A percentile compares a stretch with the other conserved stretches of the same genome.
Conservation (phyloP, 805 yeast species). For the Kuraishia capsulata region DNA sequence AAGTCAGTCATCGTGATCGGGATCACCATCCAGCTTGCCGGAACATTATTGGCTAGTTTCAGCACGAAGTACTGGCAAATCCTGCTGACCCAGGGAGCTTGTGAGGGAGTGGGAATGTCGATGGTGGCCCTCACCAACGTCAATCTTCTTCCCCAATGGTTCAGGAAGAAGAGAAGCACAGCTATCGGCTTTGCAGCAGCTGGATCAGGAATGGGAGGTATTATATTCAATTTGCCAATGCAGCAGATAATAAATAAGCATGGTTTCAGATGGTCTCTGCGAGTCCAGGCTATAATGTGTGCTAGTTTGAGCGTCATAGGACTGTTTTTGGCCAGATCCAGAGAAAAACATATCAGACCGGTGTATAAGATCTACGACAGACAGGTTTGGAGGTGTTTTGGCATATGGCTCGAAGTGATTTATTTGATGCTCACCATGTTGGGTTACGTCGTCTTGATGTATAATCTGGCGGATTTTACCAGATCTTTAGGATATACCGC, state of each 20-base stretch:
- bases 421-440: conserved; percentile 40
- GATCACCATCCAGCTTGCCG: conserved; percentile 38
- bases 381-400: conserved; percentile 26
- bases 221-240: conserved; percentile 38
- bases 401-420: conserved; percentile 30
- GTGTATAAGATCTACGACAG: conserved; percentile 31
- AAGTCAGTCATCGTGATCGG: conserved; percentile 38
- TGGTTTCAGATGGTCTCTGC: conserved; percentile 39
- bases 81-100: conserved; percentile 57
- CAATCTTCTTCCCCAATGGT: conserved; percentile 62
- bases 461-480: conserved; percentile 52
- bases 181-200: conserved; percentile 38
- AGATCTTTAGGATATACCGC: conserved; percentile 48
- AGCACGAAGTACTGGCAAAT: conserved; percentile 56
- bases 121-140: conserved; percentile 50
- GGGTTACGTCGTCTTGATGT: conserved; percentile 53
- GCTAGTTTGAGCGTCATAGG: conserved; percentile 24
- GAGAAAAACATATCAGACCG: conserved; percentile 26
- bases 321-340: conserved; percentile 24
- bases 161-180: conserved; percentile 50
- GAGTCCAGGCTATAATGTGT: conserved; percentile 36
- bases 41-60: conserved; percentile 52
- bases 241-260: conserved; percentile 28
- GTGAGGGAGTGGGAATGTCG: conserved; percentile 52
- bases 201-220: conserved; percentile 47